Conservation (phyloP, 2,329 filamentous ascomycete genomes). For the Dactylellina leptospora region DNA sequence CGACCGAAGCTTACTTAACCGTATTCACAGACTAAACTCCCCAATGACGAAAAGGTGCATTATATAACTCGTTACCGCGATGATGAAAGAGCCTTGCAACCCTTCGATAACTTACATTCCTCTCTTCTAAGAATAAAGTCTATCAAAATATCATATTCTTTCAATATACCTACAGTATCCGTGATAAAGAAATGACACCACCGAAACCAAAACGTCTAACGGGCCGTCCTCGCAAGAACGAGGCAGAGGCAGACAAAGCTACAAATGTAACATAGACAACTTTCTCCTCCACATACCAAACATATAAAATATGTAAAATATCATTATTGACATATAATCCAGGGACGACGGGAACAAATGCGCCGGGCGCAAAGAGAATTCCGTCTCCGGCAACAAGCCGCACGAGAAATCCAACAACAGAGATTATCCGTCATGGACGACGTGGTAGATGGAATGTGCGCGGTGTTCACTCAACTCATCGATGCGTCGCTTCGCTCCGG, state of each 20-base stretch:
- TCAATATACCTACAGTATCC: no score
- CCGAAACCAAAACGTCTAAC: background rate
- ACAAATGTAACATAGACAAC: background rate
- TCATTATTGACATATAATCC: background rate
- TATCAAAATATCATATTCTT: no score
- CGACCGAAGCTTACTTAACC: no score
- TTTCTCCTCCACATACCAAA: background rate
- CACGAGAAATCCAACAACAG: background rate
- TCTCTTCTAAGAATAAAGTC: no score
- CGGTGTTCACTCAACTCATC: constrained; percentile 3
- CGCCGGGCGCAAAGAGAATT: constrained; percentile 13
- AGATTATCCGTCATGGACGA: background rate
- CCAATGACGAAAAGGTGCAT: no score
- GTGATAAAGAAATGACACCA: background rate
- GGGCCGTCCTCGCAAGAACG: constrained; percentile 11
- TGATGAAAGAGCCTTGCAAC: no score
- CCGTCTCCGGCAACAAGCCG: constrained; percentile 14
- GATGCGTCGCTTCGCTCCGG: constrained; percentile 2
- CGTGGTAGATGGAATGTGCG: constrained; percentile 11
- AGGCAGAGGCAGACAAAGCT: background rate
- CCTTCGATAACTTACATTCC: no score
- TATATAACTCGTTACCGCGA: no score
- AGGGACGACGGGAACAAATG: constrained; percentile 21
- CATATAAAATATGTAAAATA: background rate
- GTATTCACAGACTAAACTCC: no score